phyloP scores from a whole-genome alignment of 169 alveolate species.

The Plasmodium coatneyi region DNA sequence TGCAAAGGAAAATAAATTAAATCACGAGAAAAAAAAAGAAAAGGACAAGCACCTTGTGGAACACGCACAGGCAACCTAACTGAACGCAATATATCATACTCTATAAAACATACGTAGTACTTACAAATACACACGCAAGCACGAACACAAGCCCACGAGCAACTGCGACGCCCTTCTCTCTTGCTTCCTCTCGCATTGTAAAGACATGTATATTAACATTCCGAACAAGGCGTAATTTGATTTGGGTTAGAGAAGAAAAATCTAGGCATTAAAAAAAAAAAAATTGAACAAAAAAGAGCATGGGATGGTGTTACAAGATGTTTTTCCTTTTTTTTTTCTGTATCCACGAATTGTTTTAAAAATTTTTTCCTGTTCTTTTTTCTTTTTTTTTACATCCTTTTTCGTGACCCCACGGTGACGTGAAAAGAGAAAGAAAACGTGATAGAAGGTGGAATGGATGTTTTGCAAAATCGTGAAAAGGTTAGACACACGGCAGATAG shows the following conservation, averaged over 20 bases:
- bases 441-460: background rate
- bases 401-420: background rate
- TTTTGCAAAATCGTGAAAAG: background rate
- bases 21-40: background rate
- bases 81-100: background rate
- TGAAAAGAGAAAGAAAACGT: background rate
- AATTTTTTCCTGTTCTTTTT: background rate
- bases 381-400: background rate
- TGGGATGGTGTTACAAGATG: background rate
- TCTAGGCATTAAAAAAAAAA: background rate
- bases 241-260: slow-evolving; percentile 21
- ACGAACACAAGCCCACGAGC: background rate
- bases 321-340: background rate
- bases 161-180: background rate
- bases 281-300: background rate
- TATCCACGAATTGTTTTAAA: background rate
- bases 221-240: background rate
- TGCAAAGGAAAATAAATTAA: background rate
- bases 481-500: background rate
- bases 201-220: background rate
- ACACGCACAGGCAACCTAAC: background rate
- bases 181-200: background rate
- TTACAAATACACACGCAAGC: background rate
- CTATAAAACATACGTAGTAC: background rate
- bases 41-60: background rate